Evolutionary conservation across 305 asterid genomes (phyloP).

Genomic region (Plantago lanceolata): DNA sequence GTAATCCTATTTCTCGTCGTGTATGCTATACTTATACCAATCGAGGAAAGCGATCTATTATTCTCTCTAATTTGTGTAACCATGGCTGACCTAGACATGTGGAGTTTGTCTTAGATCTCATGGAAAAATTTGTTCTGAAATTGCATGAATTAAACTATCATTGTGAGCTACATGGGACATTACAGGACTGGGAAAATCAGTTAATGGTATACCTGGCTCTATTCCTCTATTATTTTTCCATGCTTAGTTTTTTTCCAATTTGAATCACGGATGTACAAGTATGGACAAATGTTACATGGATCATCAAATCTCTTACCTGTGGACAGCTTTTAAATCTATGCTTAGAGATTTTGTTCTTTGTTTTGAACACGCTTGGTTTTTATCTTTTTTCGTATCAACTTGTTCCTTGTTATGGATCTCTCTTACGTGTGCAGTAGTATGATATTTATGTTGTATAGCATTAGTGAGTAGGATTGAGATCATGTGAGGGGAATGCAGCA

Average conservation of each 20-base stretch:
- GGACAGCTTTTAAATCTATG: not conserved
- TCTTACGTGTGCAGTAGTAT: no score
- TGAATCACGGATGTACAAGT: no score
- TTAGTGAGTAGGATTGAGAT: not conserved
- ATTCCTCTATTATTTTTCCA: no score
- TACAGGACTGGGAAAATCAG: not conserved
- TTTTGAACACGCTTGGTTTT: not conserved
- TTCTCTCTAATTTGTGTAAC: no score
- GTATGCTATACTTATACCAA: not conserved
- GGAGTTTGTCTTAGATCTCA: no score
- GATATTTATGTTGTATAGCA: not conserved
- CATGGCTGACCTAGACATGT: no score
- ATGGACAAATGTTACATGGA: not conserved
- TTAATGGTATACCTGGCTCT: not conserved
- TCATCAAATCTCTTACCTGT: not conserved
- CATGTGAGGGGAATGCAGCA: not conserved
- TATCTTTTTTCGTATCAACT: not conserved
- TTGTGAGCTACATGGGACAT: not conserved
- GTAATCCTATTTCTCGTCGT: not conserved
- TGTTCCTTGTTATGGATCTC: no score
- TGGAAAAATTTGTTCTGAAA: no score
- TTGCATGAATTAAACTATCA: no score
- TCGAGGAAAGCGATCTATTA: no score
- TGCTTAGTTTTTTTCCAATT: no score
- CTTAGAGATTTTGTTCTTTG: not conserved